A percentile compares a stretch with the other conserved stretches of the same genome.
phyloP scores from a whole-genome alignment of 2,329 filamentous ascomycete genomes.

The Elsinoe arachidis region DNA sequence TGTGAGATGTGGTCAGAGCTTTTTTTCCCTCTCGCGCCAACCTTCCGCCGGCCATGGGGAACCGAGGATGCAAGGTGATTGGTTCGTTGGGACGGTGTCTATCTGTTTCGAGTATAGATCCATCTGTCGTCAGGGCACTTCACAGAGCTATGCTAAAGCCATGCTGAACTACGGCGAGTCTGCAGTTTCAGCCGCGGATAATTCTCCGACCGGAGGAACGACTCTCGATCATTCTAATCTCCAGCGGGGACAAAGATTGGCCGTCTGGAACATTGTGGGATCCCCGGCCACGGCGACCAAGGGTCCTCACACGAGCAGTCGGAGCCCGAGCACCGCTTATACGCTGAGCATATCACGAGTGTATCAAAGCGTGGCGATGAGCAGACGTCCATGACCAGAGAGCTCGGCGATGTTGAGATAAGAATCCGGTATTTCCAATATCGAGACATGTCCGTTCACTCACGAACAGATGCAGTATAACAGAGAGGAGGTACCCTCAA shows the following conservation, averaged over 20 bases:
- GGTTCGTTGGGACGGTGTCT: background rate
- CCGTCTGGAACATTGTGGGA: background rate
- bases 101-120: background rate
- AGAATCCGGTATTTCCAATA: background rate
- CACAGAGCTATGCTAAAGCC: background rate
- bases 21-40: constrained; percentile 9
- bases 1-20: constrained; percentile 11
- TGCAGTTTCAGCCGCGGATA: constrained; percentile 11
- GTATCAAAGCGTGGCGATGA: background rate
- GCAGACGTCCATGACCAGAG: background rate
- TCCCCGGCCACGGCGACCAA: constrained; percentile 10
- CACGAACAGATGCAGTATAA: background rate
- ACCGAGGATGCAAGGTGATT: background rate
- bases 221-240: background rate
- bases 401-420: background rate
- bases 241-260: constrained; percentile 2
- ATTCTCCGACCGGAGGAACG: constrained; percentile 7
- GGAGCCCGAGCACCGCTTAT: background rate
- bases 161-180: constrained; percentile 1
- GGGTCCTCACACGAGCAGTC: background rate
- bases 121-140: background rate
- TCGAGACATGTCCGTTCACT: background rate
- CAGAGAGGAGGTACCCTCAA: background rate
- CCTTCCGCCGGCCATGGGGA: background rate
- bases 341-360: background rate